Conservation (phyloP, 108 stramenopile genomes). For the Schizochytrium sp. region DNA sequence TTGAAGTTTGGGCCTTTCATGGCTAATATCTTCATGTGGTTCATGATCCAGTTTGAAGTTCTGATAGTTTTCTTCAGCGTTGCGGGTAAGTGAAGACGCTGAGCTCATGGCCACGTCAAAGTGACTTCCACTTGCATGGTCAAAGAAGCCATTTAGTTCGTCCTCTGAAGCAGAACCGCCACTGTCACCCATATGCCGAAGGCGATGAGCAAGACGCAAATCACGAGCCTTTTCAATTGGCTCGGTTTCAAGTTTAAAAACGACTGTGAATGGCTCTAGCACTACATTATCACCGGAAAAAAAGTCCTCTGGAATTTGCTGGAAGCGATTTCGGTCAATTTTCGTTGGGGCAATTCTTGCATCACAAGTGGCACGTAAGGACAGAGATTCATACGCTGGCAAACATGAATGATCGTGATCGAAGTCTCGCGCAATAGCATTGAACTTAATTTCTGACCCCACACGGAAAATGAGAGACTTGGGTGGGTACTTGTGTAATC, state of each 20-base stretch:
- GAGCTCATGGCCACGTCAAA: neutral
- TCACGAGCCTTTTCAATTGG: neutral
- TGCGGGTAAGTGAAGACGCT: too few relatives aligned
- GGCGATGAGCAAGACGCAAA: neutral
- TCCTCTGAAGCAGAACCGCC: neutral
- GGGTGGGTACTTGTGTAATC: constrained; percentile 5
- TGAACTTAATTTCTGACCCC: neutral
- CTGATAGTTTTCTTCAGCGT: too few relatives aligned
- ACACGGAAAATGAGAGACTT: constrained; percentile 19
- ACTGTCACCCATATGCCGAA: neutral
- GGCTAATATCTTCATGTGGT: too few relatives aligned
- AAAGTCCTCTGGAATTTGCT: neutral
- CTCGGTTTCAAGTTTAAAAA: neutral
- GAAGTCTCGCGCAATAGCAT: neutral
- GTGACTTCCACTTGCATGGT: neutral
- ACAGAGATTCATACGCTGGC: neutral
- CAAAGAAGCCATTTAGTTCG: neutral
- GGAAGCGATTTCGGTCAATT: neutral
- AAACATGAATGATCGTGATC: neutral
- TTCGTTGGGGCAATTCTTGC: constrained; percentile 3
- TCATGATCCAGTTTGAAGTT: too few relatives aligned
- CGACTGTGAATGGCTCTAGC: constrained; percentile 40
- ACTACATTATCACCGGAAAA: constrained; percentile 41
- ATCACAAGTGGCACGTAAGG: neutral
- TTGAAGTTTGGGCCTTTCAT: too few relatives aligned